Percentiles rank a stretch among this genome's conserved stretches.
Conservation (phyloP, 73 alveolate species). For the Blepharisma japonicum region DNA sequence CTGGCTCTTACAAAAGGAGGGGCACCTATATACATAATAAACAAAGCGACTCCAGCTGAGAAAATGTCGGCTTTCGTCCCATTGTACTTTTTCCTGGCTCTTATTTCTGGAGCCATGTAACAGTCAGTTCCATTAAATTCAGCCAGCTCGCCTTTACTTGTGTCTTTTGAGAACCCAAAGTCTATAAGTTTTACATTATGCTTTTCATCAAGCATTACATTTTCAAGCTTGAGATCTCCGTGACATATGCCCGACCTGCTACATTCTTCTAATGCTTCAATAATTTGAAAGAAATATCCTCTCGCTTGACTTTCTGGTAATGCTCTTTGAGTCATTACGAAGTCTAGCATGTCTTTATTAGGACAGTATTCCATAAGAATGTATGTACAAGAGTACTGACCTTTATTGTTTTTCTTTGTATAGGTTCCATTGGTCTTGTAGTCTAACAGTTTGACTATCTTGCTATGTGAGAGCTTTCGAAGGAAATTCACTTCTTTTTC, state of each 20-base stretch:
- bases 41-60: conserved; percentile 63
- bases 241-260: conserved; percentile 56
- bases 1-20: conserved; percentile 50
- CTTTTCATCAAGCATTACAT: conserved; percentile 52
- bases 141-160: conserved; percentile 34
- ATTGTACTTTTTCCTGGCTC: conserved; percentile 41
- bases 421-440: conserved; percentile 37
- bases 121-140: conserved; percentile 48
- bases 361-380: conserved; percentile 54
- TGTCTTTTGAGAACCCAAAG: conserved; percentile 54
- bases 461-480: conserved; percentile 43
- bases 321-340: conserved; percentile 51
- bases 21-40: conserved; percentile 52
- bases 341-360: conserved; percentile 57
- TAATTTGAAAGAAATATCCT: conserved; percentile 45
- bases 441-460: conserved; percentile 43
- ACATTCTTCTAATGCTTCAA: conserved; percentile 54
- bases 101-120: conserved; percentile 71
- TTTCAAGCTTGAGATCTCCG: conserved; percentile 73
- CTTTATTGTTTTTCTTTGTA: conserved; percentile 35
- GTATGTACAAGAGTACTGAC: conserved; percentile 5
- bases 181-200: conserved; percentile 58
- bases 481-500: conserved; percentile 51
- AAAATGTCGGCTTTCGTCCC: conserved; percentile 64
- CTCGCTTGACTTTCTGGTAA: conserved; percentile 49